phyloP scores from a whole-genome alignment of 192 early-diverging fungal genomes.

The Spizellomyces punctatus region DNA sequence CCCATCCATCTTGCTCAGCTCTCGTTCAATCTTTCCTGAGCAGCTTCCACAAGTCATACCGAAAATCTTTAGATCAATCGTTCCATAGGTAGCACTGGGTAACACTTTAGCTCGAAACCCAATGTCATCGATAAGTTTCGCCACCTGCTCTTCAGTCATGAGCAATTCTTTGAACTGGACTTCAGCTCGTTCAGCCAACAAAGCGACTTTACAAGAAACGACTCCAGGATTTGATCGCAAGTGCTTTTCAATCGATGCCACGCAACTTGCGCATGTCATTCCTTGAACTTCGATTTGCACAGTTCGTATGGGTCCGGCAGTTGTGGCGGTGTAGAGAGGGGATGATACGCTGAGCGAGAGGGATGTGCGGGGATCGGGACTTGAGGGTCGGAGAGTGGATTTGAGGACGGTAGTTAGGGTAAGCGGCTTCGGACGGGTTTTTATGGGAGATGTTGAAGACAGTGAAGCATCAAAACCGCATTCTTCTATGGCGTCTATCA shows the following conservation, averaged over 20 bases:
- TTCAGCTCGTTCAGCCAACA: slow-evolving; percentile 80
- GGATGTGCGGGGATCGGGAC: too few species aligned
- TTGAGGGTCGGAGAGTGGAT: not conserved
- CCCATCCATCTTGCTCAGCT: slow-evolving; percentile 55
- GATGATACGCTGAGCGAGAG: not conserved
- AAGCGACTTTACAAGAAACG: slow-evolving; percentile 74
- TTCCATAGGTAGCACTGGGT: slow-evolving; percentile 48
- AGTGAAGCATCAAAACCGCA: slow-evolving; percentile 69
- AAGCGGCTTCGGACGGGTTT: not conserved
- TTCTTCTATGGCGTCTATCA: slow-evolving; percentile 66
- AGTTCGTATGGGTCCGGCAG: slow-evolving; percentile 20
- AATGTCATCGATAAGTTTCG: slow-evolving; percentile 66
- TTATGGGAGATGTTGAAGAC: not conserved
- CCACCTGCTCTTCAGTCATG: slow-evolving; percentile 50
- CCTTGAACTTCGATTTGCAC: slow-evolving; percentile 72
- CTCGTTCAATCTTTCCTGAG: slow-evolving; percentile 76
- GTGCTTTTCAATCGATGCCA: slow-evolving; percentile 78
- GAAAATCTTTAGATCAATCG: slow-evolving; percentile 77
- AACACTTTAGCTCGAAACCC: slow-evolving; percentile 74
- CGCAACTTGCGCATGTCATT: slow-evolving; percentile 97
- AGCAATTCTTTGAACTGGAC: slow-evolving; percentile 63
- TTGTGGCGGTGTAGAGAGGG: slow-evolving; percentile 20
- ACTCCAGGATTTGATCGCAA: slow-evolving; percentile 65
- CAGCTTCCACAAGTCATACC: slow-evolving; percentile 93
- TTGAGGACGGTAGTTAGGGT: not conserved